Base-by-base conservation (phyloP, 2,329 filamentous ascomycete species). In the Diaporthe eres region DNA sequence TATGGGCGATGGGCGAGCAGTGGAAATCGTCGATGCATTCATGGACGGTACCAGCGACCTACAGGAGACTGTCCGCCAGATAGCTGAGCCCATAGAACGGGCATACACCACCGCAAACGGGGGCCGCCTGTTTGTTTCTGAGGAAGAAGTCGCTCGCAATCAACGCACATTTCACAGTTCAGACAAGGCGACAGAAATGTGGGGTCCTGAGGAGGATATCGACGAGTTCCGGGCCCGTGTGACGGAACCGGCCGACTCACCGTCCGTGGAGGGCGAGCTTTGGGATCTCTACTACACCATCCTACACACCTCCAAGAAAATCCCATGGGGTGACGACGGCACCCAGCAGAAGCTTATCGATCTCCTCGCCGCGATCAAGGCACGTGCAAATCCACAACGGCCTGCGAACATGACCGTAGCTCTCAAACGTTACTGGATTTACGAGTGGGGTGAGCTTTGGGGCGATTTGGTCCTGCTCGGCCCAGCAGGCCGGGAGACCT, bases 221-320 rank as follows among this genome's bases (percentile, higher is more conserved):
- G 67, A 63, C 3, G 49, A 63, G 28, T 17, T 75, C 0, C 39
- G 49, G 22, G 57, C 57, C 1, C 28, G 57, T 17, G 58, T 72
- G 42, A 72, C 31, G 3, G 68, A 73, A 7, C 25, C 68, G 10
- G 31, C 19, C 49, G 60, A 68, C 15, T 37, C 51, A 8, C 58
- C 39, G 0, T 61, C 31, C 1, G 44, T 74, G 5, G 79, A 80
- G 55, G 53, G 53, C 25, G 70, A 75, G 39, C 78, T 80, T 19
- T 79, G 77, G 79, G 57, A 65, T 7, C 75, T 80, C 9, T 79
- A 77, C 71, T 78, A 75, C 73, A 55, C 74, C 17, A 47, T 80
- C n/a, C 60, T 79, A 4, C 78, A 79, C 71, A 75, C 78, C 6
- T 71, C 78, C 7, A 79, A 76, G 73, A 76, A 76, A 39, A 77